Base-by-base conservation (phyloP, 139 green algal species). In the Monoraphidium neglectum region DNA sequence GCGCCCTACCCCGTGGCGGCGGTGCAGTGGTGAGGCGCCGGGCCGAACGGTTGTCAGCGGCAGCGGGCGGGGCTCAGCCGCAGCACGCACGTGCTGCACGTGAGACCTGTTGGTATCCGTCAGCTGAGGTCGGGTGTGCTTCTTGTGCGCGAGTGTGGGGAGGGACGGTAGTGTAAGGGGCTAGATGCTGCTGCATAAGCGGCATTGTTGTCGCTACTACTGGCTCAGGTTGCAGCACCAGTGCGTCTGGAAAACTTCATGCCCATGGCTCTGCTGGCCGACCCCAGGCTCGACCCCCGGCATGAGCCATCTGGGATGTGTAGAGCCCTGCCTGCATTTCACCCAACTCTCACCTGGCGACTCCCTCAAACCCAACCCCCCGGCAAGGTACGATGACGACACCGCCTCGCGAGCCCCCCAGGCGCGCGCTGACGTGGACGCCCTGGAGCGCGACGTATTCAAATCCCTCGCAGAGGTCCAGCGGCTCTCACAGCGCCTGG, bases 401-500 rank as follows among this genome's bases (percentile, higher is more conserved):
- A 49, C 64, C 53, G 64, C 64, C 21, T 57, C 4, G 6, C 61
- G 24, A 37, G 24, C 2, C 3, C n/a, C 36, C 35, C 4, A 57
- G 53, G 46, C 78, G 32, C 46, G 62, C 15, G 24, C 30, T 4
- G 23, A 57, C 30, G 59, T 77, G 77, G 73, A 80, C 28, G 4
- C 28, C 2, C 47, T 84, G 26, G 79, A 84, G 79, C 67, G 36
- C 33, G 66, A 84, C 0, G 67, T 84, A 73, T 78, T 80, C 60
- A 15, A 12, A n/a, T 51, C 66, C 24, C 53, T 84, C 37, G 63
- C 65, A 59, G 64, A 71, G 49, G 36, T 72, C 37, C 43, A 32
- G 3, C 64, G 35, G 37, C 43, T 61, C 18, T 65, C 60, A 33
- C 30, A 36, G 32, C 53, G 56, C 38, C 49, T 54, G 32, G 24